A percentile compares a stretch with the other conserved stretches of the same genome.
phyloP scores from a whole-genome alignment of 257 asterid species.

The Solanum tacnaense region DNA sequence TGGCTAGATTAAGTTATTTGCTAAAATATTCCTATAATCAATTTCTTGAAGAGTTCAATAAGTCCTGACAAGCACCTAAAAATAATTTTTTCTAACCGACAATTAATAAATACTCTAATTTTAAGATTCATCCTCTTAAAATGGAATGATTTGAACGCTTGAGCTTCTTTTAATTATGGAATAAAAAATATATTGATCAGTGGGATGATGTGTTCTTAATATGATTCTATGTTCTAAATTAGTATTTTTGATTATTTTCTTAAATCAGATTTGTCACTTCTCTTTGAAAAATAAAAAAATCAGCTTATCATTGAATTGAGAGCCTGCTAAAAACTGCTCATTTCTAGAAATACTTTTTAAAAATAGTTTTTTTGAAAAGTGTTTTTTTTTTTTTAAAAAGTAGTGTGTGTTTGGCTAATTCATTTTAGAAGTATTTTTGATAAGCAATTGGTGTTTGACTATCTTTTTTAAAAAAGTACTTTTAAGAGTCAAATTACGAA shows the following conservation, averaged over 20 bases:
- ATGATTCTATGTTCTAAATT: not conserved
- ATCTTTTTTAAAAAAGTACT: rapidly evolving
- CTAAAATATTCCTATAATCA: not conserved
- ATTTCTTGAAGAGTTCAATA: not conserved
- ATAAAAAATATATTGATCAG: not conserved
- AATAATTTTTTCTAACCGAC: not conserved
- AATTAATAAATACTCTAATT: not conserved
- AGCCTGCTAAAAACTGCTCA: no score
- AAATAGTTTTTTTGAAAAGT: no score
- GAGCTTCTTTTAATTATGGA: not conserved
- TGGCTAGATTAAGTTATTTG: not conserved
- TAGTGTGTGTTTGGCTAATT: no score
- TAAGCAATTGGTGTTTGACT: no score
- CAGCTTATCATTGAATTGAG: not conserved
- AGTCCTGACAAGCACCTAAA: not conserved
- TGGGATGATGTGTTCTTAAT: no score
- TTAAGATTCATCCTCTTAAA: not conserved
- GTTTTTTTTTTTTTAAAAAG: no score
- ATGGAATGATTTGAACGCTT: not conserved
- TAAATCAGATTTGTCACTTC: not conserved
- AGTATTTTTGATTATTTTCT: not conserved
- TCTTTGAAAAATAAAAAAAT: no score
- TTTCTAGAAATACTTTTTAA: no score
- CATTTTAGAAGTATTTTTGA: no score
- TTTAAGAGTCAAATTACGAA: no score